phyloP scores from a whole-genome alignment of 768 basidiomycete genomes.

The Mycena crocata region DNA sequence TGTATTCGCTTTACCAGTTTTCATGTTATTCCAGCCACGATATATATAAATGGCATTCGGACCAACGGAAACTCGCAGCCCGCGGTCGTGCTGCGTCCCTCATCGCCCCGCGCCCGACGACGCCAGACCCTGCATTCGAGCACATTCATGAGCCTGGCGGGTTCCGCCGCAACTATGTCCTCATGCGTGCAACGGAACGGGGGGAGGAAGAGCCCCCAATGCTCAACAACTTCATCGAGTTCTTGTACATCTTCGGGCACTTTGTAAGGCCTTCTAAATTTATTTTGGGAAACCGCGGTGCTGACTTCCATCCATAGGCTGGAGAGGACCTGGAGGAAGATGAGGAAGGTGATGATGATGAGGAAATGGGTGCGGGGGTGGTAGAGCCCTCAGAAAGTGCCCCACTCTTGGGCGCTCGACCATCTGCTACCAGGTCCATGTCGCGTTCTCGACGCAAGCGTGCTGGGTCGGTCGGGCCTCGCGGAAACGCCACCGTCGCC shows the following conservation, averaged over 20 bases:
- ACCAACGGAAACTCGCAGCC: conserved; percentile 68
- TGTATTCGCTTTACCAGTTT: conserved; percentile 30
- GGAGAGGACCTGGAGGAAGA: conserved; percentile 92
- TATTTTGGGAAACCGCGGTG: background rate
- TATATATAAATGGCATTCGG: conserved; percentile 95
- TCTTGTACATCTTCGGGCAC: conserved; percentile 94
- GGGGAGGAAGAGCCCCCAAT: conserved; percentile 70
- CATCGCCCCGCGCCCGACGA: conserved; percentile 61
- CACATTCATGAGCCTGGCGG: conserved; percentile 97
- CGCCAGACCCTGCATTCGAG: conserved; percentile 83
- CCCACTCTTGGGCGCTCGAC: conserved; percentile 60
- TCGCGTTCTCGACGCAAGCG: conserved; percentile 68
- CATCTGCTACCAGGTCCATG: conserved; percentile 41
- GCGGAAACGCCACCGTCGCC: conserved; percentile 89
- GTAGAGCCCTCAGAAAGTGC: conserved; percentile 57
- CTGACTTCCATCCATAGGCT: conserved; percentile 62
- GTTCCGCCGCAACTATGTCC: conserved; percentile 90
- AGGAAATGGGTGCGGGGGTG: conserved; percentile 42
- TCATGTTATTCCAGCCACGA: conserved; percentile 64
- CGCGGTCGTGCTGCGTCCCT: conserved; percentile 81
- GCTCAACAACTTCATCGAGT: conserved; percentile 93
- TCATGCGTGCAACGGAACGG: conserved; percentile 76
- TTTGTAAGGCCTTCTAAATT: conserved; percentile 76
- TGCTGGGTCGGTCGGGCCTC: conserved; percentile 68
- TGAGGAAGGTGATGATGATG: conserved; percentile 82